Percentiles rank a stretch among this genome's conserved stretches.
Conservation (phyloP, 129 eudicot species). For the Flaveria linearis region DNA sequence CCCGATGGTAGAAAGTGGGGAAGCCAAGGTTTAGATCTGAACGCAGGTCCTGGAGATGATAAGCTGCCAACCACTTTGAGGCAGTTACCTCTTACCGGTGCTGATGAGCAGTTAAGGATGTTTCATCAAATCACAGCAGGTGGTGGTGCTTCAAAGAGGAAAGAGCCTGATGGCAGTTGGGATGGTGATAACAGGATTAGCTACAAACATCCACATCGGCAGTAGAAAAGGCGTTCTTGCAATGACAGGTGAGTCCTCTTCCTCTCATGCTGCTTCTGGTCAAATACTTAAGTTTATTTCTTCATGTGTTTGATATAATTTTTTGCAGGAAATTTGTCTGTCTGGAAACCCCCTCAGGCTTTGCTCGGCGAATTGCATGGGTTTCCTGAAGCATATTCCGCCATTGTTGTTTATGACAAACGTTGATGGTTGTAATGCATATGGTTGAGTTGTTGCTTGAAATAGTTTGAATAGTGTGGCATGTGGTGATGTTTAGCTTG, state of each 20-base stretch:
- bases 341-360: constrained; percentile 18
- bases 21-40: constrained; percentile 74
- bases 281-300: background rate
- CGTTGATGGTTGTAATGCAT: constrained; percentile 27
- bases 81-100: constrained; percentile 53
- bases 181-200: constrained; percentile 62
- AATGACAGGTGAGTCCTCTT: constrained; percentile 31
- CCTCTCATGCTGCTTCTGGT: background rate
- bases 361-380: constrained; percentile 28
- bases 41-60: constrained; percentile 84
- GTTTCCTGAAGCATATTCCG: constrained; percentile 18
- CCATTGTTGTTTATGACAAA: constrained; percentile 18
- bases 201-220: constrained; percentile 70
- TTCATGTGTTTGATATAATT: background rate
- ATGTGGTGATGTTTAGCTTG: constrained; percentile 32
- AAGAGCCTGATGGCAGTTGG: constrained; percentile 87
- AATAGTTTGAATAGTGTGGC: constrained; percentile 30
- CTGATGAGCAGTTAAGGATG: constrained; percentile 70
- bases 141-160: constrained; percentile 58
- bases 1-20: constrained; percentile 73
- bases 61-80: constrained; percentile 44
- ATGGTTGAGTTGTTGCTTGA: constrained; percentile 32
- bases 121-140: constrained; percentile 47
- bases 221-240: constrained; percentile 38
- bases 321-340: constrained; percentile 24